phyloP scores from a whole-genome alignment of 2,329 filamentous ascomycete species.

The Claviceps citrina region DNA sequence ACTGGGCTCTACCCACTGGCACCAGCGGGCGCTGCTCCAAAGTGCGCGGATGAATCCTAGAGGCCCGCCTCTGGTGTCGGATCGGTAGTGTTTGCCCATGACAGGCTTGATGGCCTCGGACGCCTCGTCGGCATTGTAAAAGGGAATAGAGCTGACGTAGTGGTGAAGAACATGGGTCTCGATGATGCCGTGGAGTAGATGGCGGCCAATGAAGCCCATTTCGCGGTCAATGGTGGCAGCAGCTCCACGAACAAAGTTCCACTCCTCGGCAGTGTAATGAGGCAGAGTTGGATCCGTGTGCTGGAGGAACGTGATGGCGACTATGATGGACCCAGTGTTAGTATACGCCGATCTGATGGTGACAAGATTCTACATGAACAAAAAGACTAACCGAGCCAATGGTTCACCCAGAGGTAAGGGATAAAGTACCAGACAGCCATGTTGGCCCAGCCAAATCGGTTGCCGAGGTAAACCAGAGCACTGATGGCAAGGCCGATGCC shows the following conservation, averaged over 20 bases:
- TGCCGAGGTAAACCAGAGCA: conserved; percentile 52
- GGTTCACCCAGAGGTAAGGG: conserved; percentile 95
- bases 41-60: conserved; percentile 72
- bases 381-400: conserved; percentile 75
- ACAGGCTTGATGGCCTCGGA: conserved; percentile 84
- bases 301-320: conserved; percentile 93
- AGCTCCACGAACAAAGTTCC: conserved; percentile 87
- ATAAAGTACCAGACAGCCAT: conserved; percentile 87
- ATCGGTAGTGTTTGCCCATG: conserved; percentile 91
- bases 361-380: neutral
- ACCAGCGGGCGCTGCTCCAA: conserved; percentile 68
- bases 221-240: conserved; percentile 94
- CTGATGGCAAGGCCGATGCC: conserved; percentile 51
- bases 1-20: conserved; percentile 95
- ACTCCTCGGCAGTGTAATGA: conserved; percentile 73
- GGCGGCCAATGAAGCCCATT: conserved; percentile 86
- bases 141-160: conserved; percentile 90
- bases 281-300: conserved; percentile 91
- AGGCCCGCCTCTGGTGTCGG: conserved; percentile 61
- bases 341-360: no score
- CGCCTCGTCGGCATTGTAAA: conserved; percentile 92
- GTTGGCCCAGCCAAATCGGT: conserved; percentile 71
- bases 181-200: conserved; percentile 86
- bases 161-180: conserved; percentile 97
- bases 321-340: conserved; percentile 26